Evolutionary conservation across 2,329 filamentous ascomycete species (phyloP), one percentile per base, ranked within the genome.

Genomic region (Emmonsia crescens): DNA sequence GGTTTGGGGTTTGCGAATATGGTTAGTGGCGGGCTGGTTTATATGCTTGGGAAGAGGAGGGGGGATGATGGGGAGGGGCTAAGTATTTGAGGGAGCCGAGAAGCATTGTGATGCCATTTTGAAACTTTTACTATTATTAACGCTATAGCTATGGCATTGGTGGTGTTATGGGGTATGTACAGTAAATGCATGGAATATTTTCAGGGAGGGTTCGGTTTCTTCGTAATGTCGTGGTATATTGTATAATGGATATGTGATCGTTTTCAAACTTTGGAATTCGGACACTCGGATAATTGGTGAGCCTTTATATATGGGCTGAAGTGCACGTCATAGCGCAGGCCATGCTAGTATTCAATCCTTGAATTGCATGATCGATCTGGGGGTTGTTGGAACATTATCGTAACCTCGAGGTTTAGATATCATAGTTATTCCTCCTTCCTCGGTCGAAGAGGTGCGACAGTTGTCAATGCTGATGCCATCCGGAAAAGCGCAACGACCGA

Each of bases 1-100:
- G 76, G 74, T 44, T 68, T 79, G 46, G 77, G 76, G 61, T 68
- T 78, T 62, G 72, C 72, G n/a, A 79, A 80, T 63, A 66, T 79
- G 67, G 69, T 79, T 36, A 73, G 75, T 48, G 78, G 78, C 16
- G 77, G 78, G 16, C 64, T 79, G 63, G 77, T 76, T 10, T 80
- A 80, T 69, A 74, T 74, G 5, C 68, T 78, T 62, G 77, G 76
- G 14, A 75, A 74, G 67, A 71, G 72, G 48, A 72, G 74, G 40
- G 75, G 77, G 61, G 75, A 74, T 29, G 72, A 74, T 44, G 75
- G 78, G 57, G 75, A 78, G 60, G 73, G 75, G 19, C 27, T 51
- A 48, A 55, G 51, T 40, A 48, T 48, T 54, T 38, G 49, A 52
- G 24, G n/a, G 38, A 24, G 19, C 5, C 31, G 54, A 42, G 31